Base-by-base conservation (phyloP, 140 eudicot genomes). In the Oenanthe javanica region DNA sequence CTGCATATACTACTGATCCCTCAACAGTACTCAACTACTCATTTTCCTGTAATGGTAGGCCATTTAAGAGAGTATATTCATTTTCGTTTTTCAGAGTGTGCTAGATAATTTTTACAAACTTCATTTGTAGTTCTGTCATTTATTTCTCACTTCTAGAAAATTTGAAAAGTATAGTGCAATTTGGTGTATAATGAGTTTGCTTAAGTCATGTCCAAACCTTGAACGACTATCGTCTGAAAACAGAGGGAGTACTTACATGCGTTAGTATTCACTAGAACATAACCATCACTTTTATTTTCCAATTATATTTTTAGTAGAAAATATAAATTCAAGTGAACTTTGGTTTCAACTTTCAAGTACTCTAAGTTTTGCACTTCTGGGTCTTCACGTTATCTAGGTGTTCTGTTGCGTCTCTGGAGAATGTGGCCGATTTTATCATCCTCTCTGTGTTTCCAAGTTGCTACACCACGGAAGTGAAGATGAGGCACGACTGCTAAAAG, bases 371-470 rank as follows among this genome's bases (percentile, higher is more conserved):
- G 69, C 23, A 48, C 55, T 23, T 13, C 12, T 43, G 51, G 27
- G 36, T 78, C n/a, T 51, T 57, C 25, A 50, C 72, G 50, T 40
- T 66, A 10, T 83, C 38, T 81, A 92, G 97, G 96, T 92, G 25
- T 92, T 92, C 82, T 80, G 81, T 50, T 92, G 97, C 82, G 87
- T 89, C 64, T 84, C 83, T 82, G 93, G 87, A 38, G 86, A 90
- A 21, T 92, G 97, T 86, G 96, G 97, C 72, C 87, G 84, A 79
- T 92, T 92, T 81, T 90, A 88, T 80, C 97, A 92, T 81, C 92
- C 97, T 25, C 23, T 12, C 43, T 92, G 97, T 87, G 97, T 92
- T 36, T 90, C 97, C 18, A 86, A 80, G 80, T 79, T 82, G 77
- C 87, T 92, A 19, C 83, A 76, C 47, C 86, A 75, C 10, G 80